Conservation (phyloP, 2,329 filamentous ascomycete genomes). For the Colletotrichum tropicicola region DNA sequence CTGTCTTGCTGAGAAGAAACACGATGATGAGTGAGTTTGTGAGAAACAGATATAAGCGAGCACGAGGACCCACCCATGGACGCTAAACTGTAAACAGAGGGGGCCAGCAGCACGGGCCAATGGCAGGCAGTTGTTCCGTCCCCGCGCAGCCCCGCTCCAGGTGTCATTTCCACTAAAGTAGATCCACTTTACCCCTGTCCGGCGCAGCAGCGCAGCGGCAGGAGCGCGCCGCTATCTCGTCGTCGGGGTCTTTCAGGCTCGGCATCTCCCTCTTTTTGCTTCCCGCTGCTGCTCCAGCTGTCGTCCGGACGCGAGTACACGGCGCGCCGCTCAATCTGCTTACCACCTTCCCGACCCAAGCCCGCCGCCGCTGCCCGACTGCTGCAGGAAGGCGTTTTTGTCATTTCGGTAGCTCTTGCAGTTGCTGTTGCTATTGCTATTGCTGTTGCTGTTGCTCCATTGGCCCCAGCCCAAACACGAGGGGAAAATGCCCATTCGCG, state of each 20-base stretch:
- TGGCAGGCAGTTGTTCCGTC: not conserved
- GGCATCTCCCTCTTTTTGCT: conserved; percentile 8
- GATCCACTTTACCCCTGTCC: conserved; percentile 23
- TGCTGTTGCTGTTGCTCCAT: not conserved
- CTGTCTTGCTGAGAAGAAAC: not conserved
- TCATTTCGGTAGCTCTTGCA: not conserved
- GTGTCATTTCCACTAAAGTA: conserved; percentile 20
- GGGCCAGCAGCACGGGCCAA: not conserved
- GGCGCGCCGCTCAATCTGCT: not conserved
- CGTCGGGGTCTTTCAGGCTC: conserved; percentile 18
- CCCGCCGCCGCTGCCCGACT: not conserved
- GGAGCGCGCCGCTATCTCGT: conserved; percentile 6
- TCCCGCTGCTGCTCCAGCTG: not conserved
- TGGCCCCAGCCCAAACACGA: not conserved
- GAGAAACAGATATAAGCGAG: not conserved
- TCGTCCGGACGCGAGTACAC: conserved; percentile 2
- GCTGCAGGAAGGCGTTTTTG: not conserved
- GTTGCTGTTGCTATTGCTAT: not conserved
- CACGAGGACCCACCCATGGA: not conserved
- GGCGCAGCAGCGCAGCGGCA: not conserved
- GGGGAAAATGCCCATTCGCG: conserved; percentile 46
- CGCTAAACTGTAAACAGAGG: conserved; percentile 13
- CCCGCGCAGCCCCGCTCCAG: conserved; percentile 13
- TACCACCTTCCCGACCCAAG: not conserved
- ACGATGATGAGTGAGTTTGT: not conserved